Conservation (phyloP, 2,329 filamentous ascomycete genomes). For the Cercospora sojina region DNA sequence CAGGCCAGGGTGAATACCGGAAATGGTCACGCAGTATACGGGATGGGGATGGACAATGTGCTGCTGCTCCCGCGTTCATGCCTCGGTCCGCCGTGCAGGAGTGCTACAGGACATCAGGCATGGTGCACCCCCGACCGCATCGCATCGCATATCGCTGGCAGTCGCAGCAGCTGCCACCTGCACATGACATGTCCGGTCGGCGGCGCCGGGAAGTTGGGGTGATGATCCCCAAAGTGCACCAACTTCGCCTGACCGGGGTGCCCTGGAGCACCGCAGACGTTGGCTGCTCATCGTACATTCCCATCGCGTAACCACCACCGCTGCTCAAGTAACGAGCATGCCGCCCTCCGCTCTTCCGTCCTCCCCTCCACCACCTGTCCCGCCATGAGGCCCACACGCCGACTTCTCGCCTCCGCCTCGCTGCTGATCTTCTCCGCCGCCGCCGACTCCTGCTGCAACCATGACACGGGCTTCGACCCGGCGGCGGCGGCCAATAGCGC, state of each 20-base stretch:
- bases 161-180: background rate
- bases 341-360: background rate
- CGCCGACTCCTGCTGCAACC: conserved; percentile 16
- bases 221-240: conserved; percentile 3
- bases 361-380: background rate
- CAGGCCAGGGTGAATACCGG: background rate
- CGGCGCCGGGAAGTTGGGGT: background rate
- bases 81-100: background rate
- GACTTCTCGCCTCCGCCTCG: background rate
- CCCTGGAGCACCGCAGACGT: conserved; percentile 6
- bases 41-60: background rate
- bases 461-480: conserved; percentile 20
- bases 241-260: conserved; percentile 7
- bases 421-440: background rate
- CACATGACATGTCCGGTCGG: background rate
- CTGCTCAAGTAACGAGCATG: background rate
- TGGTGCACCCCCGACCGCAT: background rate
- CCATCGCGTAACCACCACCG: background rate
- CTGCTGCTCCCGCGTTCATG: background rate
- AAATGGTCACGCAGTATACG: background rate
- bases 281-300: conserved; percentile 10
- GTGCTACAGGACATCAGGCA: background rate
- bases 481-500: conserved; percentile 15
- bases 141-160: background rate
- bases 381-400: conserved; percentile 2